Base-by-base conservation (phyloP, 176 grass and related monocot species). In the Juncus effusus region DNA sequence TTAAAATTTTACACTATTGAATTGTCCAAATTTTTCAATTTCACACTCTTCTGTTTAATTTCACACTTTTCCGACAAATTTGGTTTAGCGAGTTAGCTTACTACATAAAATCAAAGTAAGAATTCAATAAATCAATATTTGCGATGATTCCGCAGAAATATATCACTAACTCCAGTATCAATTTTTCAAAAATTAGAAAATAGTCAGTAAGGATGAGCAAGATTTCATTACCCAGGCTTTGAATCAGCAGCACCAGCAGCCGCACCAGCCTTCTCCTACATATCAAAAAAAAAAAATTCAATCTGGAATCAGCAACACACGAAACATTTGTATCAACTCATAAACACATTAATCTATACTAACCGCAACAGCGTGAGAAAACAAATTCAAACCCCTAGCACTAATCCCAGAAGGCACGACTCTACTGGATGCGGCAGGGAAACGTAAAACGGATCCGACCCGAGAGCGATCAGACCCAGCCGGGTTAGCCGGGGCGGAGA, bases 321-420 rank as follows among this genome's bases (percentile, higher is more conserved):
- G 38, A 61, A 16, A 2, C 16, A 42, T 39, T 8, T 42, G 56
- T 61, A 4, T 47, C 7, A 56, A 19, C 44, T 60, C 6, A 44
- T 56, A 0, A 13, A 58, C 15, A 36, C 9, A 28, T 16, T 28
- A 13, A 4, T 3, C 8, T 54, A 19, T 35, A 40, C 59, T 65
- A 66, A 83, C 80, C 58, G 74, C 80, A 61, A 83, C 80, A 5
- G 67, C 80, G 73, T 73, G 75, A 55, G 74, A 15, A 42, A 83
- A 67, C 35, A 83, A 61, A 11, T 67, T 67, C 10, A 6, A 41
- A 4, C 67, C 54, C 37, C 60, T 75, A 44, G 59, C 4, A 13
- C 51, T 39, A n/a, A 51, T 3, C 38, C 54, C 53, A n/a, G 16
- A 39, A 40, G 47, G 39, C 3, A 74, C 64, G 44, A 6, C 9